A percentile compares a stretch with the other conserved stretches of the same genome.
Conservation (phyloP, 2,329 filamentous ascomycete genomes). For the Aspergillus ibericus region DNA sequence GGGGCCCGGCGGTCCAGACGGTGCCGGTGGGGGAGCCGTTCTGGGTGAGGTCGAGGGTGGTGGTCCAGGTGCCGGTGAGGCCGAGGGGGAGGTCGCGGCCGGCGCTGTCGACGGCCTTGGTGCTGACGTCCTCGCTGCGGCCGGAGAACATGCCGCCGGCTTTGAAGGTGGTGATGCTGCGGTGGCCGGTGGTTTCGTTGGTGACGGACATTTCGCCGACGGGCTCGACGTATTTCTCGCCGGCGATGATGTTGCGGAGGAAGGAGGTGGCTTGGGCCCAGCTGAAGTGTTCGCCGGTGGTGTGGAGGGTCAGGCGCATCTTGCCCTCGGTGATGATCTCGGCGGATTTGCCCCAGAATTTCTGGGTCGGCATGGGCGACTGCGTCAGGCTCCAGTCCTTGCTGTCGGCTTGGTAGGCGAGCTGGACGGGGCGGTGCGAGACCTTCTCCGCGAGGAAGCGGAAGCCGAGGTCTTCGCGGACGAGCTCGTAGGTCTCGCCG, state of each 20-base stretch:
- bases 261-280: slow-evolving; percentile 90
- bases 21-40: slow-evolving; percentile 62
- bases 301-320: slow-evolving; percentile 73
- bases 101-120: slow-evolving; percentile 68
- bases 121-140: slow-evolving; percentile 81
- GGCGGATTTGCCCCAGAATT: slow-evolving; percentile 97
- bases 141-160: slow-evolving; percentile 97
- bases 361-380: slow-evolving; percentile 83
- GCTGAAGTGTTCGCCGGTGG: slow-evolving; percentile 76
- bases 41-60: slow-evolving; percentile 65
- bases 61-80: slow-evolving; percentile 82
- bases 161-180: slow-evolving; percentile 86
- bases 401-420: slow-evolving; percentile 91
- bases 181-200: slow-evolving; percentile 80
- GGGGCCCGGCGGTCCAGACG: slow-evolving; percentile 74
- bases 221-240: slow-evolving; percentile 96
- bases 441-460: slow-evolving; percentile 95
- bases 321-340: slow-evolving; percentile 93
- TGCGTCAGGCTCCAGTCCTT: slow-evolving; percentile 83
- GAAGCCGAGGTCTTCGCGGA: slow-evolving; percentile 83
- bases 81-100: slow-evolving; percentile 67
- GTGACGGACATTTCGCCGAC: slow-evolving; percentile 83
- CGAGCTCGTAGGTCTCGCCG: slow-evolving; percentile 90
- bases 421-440: slow-evolving; percentile 83
- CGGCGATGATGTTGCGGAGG: slow-evolving; percentile 92